Evolutionary conservation across 495 filamentous ascomycete genomes (phyloP).

Genomic region (Cercophora scortea): DNA sequence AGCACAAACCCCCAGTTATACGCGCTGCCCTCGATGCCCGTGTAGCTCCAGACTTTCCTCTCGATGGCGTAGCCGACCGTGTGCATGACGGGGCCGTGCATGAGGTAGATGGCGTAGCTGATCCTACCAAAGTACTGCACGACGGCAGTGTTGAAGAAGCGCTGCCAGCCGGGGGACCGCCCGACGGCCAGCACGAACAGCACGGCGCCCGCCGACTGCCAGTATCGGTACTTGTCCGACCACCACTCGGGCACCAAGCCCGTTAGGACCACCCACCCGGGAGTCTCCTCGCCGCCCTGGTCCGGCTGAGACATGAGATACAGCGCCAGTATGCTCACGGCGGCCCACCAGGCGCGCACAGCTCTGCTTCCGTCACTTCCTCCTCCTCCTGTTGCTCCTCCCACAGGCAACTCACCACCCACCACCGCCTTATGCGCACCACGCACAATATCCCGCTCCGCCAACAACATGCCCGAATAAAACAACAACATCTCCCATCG

Average conservation of each 20-base stretch:
- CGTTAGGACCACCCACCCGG: slow-evolving; percentile 34
- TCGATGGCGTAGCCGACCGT: slow-evolving; percentile 33
- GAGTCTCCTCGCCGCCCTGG: slow-evolving; percentile 22
- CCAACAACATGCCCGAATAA: slow-evolving; percentile 30
- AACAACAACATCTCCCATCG: slow-evolving; percentile 40
- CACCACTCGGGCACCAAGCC: slow-evolving; percentile 31
- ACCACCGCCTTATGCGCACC: slow-evolving; percentile 8
- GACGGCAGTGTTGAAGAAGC: slow-evolving; percentile 21
- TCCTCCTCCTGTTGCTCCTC: neutral
- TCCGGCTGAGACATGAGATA: slow-evolving; percentile 39
- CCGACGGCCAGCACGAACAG: slow-evolving; percentile 31
- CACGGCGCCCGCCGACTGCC: slow-evolving; percentile 31
- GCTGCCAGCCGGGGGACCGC: slow-evolving; percentile 26
- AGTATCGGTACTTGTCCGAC: slow-evolving; percentile 36
- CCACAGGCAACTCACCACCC: no score
- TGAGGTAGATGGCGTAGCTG: slow-evolving; percentile 44
- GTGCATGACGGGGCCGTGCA: slow-evolving; percentile 45
- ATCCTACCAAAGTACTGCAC: slow-evolving; percentile 44
- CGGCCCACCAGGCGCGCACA: slow-evolving; percentile 1
- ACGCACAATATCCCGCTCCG: slow-evolving; percentile 29
- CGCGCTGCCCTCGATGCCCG: slow-evolving; percentile 22
- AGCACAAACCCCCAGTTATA: slow-evolving; percentile 29
- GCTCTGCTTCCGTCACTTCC: neutral
- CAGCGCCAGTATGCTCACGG: slow-evolving; percentile 21
- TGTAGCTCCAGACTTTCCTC: slow-evolving; percentile 23